These are phyloP conservation scores for Cercophora samala DNA, from an alignment of 495 filamentous ascomycete genomes.

Conservation along the genomic window DNA sequence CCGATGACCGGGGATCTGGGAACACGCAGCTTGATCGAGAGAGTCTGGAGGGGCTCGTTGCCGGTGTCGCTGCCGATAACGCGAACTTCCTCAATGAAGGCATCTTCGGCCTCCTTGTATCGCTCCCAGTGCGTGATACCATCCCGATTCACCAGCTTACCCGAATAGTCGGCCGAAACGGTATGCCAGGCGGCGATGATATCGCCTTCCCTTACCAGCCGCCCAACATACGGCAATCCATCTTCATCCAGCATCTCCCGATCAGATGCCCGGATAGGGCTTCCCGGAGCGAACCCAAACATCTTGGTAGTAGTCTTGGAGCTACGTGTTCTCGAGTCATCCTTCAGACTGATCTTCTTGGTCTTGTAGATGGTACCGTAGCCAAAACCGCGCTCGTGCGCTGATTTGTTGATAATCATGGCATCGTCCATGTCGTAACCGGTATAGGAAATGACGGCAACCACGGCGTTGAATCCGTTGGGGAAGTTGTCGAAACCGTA, in stretches of 20 bases:
- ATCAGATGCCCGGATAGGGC: conserved; percentile 59
- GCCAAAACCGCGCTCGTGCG: conserved; percentile 95
- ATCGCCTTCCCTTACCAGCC: conserved; percentile 71
- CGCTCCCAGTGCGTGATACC: conserved; percentile 76
- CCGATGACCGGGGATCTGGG: conserved; percentile 90
- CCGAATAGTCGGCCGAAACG: conserved; percentile 72
- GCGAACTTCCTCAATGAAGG: conserved; percentile 88
- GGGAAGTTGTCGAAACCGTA: conserved; percentile 98
- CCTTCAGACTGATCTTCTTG: conserved; percentile 78
- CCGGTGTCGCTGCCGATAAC: conserved; percentile 79
- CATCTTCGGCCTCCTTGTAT: conserved; percentile 86
- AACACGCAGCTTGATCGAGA: conserved; percentile 89
- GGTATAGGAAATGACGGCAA: conserved; percentile 97
- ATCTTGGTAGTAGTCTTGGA: conserved; percentile 61
- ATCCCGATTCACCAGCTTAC: conserved; percentile 74
- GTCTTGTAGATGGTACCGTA: conserved; percentile 97
- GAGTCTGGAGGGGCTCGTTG: conserved; percentile 72
- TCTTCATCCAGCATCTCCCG: conserved; percentile 74
- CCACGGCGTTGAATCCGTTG: conserved; percentile 93
- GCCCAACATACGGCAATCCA: conserved; percentile 77
- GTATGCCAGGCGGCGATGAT: conserved; percentile 83
- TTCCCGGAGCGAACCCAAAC: conserved; percentile 79
- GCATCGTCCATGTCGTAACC: conserved; percentile 99
- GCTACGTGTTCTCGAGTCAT: conserved; percentile 58
- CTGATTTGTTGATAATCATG: conserved; percentile 98